These are phyloP conservation scores for Schwanniomyces occidentalis DNA, from an alignment of 805 yeast species.

Conservation along the genomic window DNA sequence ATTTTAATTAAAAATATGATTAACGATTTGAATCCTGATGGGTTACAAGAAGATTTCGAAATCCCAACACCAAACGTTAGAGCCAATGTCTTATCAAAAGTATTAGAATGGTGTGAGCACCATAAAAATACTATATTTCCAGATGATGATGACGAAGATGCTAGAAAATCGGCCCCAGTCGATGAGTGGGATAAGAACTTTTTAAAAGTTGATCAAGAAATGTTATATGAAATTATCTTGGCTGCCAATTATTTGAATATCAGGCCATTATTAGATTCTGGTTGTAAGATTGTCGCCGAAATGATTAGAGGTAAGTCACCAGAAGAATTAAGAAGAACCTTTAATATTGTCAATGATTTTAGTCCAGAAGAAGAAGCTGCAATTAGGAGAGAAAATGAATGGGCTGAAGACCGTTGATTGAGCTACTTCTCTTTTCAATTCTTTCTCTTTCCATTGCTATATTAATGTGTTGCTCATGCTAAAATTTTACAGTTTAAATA, in stretches of 20 bases:
- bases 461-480: too few relatives aligned
- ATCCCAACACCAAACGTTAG: constrained; percentile 91
- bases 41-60: constrained; percentile 68
- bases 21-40: constrained; percentile 62
- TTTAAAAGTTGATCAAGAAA: constrained; percentile 88
- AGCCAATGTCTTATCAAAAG: constrained; percentile 82
- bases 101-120: constrained; percentile 95
- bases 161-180: constrained; percentile 85
- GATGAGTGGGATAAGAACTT: constrained; percentile 96
- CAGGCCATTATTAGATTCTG: constrained; percentile 72
- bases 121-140: constrained; percentile 80
- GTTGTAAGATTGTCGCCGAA: constrained; percentile 80
- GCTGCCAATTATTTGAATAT: constrained; percentile 83
- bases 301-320: constrained; percentile 81
- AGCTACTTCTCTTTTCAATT: too few relatives aligned
- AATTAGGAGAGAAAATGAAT: constrained; percentile 81
- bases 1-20: constrained; percentile 83
- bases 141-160: constrained; percentile 79
- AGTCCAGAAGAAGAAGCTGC: constrained; percentile 89
- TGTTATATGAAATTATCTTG: constrained; percentile 76
- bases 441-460: too few relatives aligned
- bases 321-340: constrained; percentile 76
- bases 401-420: constrained; percentile 82
- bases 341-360: constrained; percentile 79
- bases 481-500: too few relatives aligned